Base-by-base conservation (phyloP, 306 rosid genomes). In the Sophora flavescens region DNA sequence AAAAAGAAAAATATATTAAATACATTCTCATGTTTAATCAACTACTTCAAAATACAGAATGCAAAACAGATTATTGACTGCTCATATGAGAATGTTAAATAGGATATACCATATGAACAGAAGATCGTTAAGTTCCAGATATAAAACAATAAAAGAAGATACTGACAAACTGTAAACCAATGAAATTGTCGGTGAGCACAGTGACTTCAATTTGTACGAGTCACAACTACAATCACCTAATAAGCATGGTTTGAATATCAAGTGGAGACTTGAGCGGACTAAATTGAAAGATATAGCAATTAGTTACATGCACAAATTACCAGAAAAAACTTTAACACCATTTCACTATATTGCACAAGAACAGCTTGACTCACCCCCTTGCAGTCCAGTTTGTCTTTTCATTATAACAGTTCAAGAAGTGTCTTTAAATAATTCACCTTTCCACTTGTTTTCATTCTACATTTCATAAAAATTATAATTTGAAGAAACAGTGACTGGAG, bases 11-110 rank as follows among this genome's bases (percentile, higher is more conserved):
- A 30, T 56, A 76, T 62, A 70, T 35, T 35, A 14, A 62, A 45
- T 54, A 0, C 6, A 58, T 5, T 28, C 44, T 62, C 77, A 2
- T 39, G 45, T 42, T 12, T 28, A 53, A 52, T 36, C 14, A 16
- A 67, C 30, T 47, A 53, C 63, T 30, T 68, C 45, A 41, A 51
- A 62, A 8, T 11, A 41, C 41, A 53, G 22, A 77, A 12, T 53
- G 52, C 4, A 39, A 71, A 36, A 35, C 50, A 36, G 51, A 26
- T 14, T 7, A 33, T 38, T 68, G 76, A 42, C 8, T 16, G 74
- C 11, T 45, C 6, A 65, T 10, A n/a, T 2, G 57, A 39, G 22
- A 64, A 54, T 7, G 42, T 42, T 54, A 32, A 50, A 28, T 35
- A 51, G 30, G 35, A 41, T 15, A 33, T 0, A 59, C 22, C 52